These are phyloP conservation scores for Quercus ilex DNA, from an alignment of 306 rosid genomes.

Conservation along the genomic window DNA sequence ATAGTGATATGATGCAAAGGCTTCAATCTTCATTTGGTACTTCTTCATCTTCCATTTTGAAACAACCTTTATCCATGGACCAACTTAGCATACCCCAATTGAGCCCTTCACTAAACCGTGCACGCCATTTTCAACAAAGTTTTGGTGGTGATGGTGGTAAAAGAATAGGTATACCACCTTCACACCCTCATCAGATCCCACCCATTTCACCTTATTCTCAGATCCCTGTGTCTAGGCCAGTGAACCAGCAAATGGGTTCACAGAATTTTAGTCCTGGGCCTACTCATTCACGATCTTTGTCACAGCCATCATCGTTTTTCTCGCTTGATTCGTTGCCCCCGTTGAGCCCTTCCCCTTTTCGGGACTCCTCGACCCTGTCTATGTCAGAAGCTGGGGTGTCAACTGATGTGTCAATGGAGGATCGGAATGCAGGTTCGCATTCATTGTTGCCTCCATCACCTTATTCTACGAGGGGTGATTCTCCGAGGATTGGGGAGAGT, in stretches of 20 bases:
- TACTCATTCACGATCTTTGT: slow-evolving; percentile 78
- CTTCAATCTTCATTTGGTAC: slow-evolving; percentile 68
- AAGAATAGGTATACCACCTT: slow-evolving; percentile 76
- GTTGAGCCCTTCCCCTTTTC: slow-evolving; percentile 70
- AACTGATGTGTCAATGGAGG: slow-evolving; percentile 82
- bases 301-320: slow-evolving; percentile 71
- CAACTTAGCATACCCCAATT: slow-evolving; percentile 62
- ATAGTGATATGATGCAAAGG: slow-evolving; percentile 55
- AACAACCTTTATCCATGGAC: slow-evolving; percentile 56
- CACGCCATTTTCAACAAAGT: slow-evolving; percentile 50
- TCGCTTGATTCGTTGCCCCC: slow-evolving; percentile 82
- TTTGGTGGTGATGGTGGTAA: slow-evolving; percentile 39
- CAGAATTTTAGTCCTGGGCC: slow-evolving; percentile 51
- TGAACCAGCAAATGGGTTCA: slow-evolving; percentile 40
- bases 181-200: slow-evolving; percentile 85
- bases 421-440: slow-evolving; percentile 64
- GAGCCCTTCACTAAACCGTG: slow-evolving; percentile 55
- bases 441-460: slow-evolving; percentile 66
- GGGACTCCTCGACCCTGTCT: slow-evolving; percentile 62
- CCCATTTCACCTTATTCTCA: slow-evolving; percentile 91
- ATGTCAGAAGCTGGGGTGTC: slow-evolving; percentile 44
- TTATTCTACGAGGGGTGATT: slow-evolving; percentile 34
- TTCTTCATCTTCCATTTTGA: slow-evolving; percentile 56
- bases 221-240: slow-evolving; percentile 69
- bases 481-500: slow-evolving; percentile 39